Conservation (phyloP, 2,329 filamentous ascomycete genomes). For the Arthrobotrys musiformis region DNA sequence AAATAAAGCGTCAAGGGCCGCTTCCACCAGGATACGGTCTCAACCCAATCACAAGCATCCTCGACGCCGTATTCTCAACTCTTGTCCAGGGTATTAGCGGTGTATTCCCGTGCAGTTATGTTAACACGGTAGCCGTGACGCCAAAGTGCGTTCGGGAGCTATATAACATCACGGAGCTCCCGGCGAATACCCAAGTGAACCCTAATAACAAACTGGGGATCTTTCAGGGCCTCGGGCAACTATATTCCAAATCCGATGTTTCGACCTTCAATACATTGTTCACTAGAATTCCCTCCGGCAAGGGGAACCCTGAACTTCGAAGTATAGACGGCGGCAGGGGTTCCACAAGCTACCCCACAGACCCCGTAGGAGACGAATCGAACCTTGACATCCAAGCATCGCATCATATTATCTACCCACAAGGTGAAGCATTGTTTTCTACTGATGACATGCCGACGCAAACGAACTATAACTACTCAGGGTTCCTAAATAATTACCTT, state of each 20-base stretch:
- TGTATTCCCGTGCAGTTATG: not conserved
- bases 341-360: conserved; percentile 52
- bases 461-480: conserved; percentile 59
- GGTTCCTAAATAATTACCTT: conserved; percentile 66
- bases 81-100: not conserved
- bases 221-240: conserved; percentile 63
- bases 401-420: conserved; percentile 68
- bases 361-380: conserved; percentile 62
- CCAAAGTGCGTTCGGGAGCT: conserved; percentile 60
- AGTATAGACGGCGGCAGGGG: conserved; percentile 62
- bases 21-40: conserved; percentile 1
- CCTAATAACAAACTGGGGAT: conserved; percentile 64
- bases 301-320: conserved; percentile 61
- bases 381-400: conserved; percentile 67
- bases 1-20: not conserved
- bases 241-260: conserved; percentile 64
- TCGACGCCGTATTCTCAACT: not conserved
- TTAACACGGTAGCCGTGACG: conserved; percentile 57
- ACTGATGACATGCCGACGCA: conserved; percentile 64
- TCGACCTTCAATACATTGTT: conserved; percentile 62
- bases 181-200: conserved; percentile 60
- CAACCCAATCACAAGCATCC: not conserved
- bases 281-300: conserved; percentile 63
- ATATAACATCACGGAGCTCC: conserved; percentile 62
- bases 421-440: conserved; percentile 65